Evolutionary conservation across 2,329 filamentous ascomycete genomes (phyloP).

Genomic region (Beauveria medogensis): DNA sequence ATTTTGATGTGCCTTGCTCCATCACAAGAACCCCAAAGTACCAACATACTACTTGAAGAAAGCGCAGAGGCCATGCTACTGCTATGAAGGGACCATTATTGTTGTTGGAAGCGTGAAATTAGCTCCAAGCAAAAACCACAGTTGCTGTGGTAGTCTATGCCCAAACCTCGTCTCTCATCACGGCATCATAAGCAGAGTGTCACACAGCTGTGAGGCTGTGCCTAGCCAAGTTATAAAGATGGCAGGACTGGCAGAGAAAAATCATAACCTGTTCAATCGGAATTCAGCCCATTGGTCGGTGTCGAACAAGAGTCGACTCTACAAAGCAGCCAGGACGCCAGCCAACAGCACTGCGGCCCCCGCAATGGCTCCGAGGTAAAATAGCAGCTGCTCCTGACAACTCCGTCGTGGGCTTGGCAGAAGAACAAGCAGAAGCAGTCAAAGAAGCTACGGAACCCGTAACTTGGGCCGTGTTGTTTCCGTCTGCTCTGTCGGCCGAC

Average conservation of each 20-base stretch:
- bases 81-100: no score
- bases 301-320: background rate
- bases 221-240: background rate
- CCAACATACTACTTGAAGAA: no score
- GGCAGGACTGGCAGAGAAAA: background rate
- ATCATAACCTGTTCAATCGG: background rate
- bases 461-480: background rate
- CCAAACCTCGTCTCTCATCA: background rate
- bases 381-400: background rate
- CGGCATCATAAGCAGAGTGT: background rate
- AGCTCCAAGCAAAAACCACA: no score
- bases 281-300: no score
- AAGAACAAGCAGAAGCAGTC: background rate
- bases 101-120: no score
- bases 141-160: no score
- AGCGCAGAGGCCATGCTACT: no score
- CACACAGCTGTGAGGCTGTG: background rate
- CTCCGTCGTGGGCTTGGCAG: background rate
- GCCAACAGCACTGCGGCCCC: conserved; percentile 1
- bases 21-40: no score
- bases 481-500: background rate
- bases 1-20: no score
- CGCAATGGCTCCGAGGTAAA: background rate
- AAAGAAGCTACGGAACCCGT: background rate
- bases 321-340: conserved; percentile 4